Percentiles rank a stretch among this genome's conserved stretches.
These are phyloP conservation scores for Aspergillus awamori DNA, from an alignment of 2,329 filamentous ascomycete species.

Conservation along the genomic window DNA sequence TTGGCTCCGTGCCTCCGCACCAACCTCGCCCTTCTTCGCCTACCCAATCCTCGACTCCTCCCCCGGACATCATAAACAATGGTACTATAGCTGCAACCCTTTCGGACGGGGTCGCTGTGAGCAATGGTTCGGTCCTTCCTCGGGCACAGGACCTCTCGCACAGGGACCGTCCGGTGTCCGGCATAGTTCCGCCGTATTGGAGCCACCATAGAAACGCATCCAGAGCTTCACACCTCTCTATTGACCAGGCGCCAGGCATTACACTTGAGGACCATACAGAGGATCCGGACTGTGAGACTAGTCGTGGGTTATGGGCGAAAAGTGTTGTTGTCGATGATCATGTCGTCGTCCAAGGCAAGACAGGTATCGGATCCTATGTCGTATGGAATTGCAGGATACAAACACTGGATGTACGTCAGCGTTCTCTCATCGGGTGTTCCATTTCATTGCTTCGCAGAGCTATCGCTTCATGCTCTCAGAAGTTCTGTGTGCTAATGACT, in stretches of 20 bases:
- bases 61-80: constrained; percentile 16
- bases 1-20: constrained; percentile 34
- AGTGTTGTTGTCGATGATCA: constrained; percentile 65
- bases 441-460: neutral
- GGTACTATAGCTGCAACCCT: constrained; percentile 14
- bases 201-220: constrained; percentile 46
- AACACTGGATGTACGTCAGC: constrained; percentile 71
- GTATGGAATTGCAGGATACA: constrained; percentile 91
- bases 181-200: constrained; percentile 51
- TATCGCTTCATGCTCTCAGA: neutral
- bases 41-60: constrained; percentile 14
- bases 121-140: constrained; percentile 19
- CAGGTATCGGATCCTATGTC: constrained; percentile 80
- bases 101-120: constrained; percentile 8
- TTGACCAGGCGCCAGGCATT: constrained; percentile 53
- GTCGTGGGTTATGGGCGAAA: constrained; percentile 63
- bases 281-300: constrained; percentile 58
- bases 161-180: constrained; percentile 33
- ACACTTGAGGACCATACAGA: constrained; percentile 67
- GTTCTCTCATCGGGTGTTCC: neutral
- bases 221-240: constrained; percentile 43
- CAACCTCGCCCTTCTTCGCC: constrained; percentile 30
- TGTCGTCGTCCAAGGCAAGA: constrained; percentile 61
- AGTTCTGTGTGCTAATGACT: constrained; percentile 20
- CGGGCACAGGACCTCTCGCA: constrained; percentile 21